Base-by-base conservation (phyloP, 495 filamentous ascomycete genomes). In the Xylaria acuta region DNA sequence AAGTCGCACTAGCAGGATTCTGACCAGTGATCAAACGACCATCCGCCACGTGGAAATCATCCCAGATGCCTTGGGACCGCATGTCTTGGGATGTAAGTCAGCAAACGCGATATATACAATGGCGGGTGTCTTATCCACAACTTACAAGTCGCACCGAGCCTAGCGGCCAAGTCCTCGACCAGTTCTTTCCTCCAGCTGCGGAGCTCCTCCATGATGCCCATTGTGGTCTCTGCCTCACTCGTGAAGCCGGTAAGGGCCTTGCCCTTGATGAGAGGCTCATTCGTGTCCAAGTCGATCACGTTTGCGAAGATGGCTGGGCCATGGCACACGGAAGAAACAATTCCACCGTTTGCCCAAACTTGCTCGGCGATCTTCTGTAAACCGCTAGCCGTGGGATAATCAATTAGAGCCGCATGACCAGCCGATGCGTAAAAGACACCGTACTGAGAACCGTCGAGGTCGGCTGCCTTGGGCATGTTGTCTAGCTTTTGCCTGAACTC, bases 371-470 rank as follows among this genome's bases (percentile, higher is more conserved):
- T 82, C 51, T 59, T 77, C 71, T 85, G 82, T 60, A 86, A 70
- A 6, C 70, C 74, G 11, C 63, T 76, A 11, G 84, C 83, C 20
- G 76, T 77, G 5, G 84, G 84, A 68, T 85, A 86, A 63, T 86
- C 84, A 56, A 85, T 78, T 38, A 86, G 72, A 27, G 84, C 78
- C 12, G 84, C 84, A 68, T 85, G 83, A 38, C 84, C 82, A 27
- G 84, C 84, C 9, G 81, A 83, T 38, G 83, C 83, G 69, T 79
- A 86, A 80, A 85, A 85, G 0, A 87, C 68, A n/a, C 75, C 72
- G 38, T 76, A 76, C 20, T 63, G 49, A 67, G 53, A 68, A 1
- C 64, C 73, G 64, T 83, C 77, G 14, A 83, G 25, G n/a, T 80
- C 77, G 43, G 74, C 62, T 5, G 80, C 79, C 67, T 78, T 79